Evolutionary conservation across 2,329 filamentous ascomycete species (phyloP), one percentile per base, ranked within the genome.

Genomic region (Penicillium sp.): DNA sequence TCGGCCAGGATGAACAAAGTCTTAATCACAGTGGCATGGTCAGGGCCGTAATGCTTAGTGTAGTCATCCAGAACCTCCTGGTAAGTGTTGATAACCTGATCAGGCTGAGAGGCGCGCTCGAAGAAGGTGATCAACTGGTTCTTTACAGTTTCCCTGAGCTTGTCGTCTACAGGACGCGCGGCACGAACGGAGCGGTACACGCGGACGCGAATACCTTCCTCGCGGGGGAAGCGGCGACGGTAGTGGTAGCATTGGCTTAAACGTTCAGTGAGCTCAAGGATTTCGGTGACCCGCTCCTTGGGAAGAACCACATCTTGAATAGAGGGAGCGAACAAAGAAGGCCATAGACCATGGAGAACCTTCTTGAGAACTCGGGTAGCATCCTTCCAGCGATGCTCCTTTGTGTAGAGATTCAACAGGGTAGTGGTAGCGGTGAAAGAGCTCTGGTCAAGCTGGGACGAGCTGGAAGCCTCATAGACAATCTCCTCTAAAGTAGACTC

Each of bases 361-460:
- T 68, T 68, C 48, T 79, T 77, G 34, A 81, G 71, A n/a, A 79
- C 66, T 1, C 67, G 71, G 22, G 77, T 76, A 3, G 79, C 78
- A 51, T 81, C 77, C 3, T 71, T 71, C 69, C 75, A 82, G 32
- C 78, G 73, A 56, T 74, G 74, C 65, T 81, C 76, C 3, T 74
- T 72, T 22, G 77, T 74, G 64, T 81, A 79, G 34, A 76, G 63
- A 21, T 59, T 58, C 4, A 73, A 69, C 10, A 81, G 66, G 49
- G 70, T 75, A 59, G 74, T 72, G 0, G 73, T 70, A 2, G 79
- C 71, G 2, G 69, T 70, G 43, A 81, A 70, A 0, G 75, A 78
- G 10, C 68, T 72, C 29, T 74, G 59, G 16, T 78, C 72, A 5
- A 79, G 60, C 6, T 70, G 72, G 53, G 71, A 72, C 11, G 72